Evolutionary conservation across 192 early-diverging fungal genomes (phyloP), one percentile per base, ranked within the genome.

Genomic region (Linnemannia hyalina): DNA sequence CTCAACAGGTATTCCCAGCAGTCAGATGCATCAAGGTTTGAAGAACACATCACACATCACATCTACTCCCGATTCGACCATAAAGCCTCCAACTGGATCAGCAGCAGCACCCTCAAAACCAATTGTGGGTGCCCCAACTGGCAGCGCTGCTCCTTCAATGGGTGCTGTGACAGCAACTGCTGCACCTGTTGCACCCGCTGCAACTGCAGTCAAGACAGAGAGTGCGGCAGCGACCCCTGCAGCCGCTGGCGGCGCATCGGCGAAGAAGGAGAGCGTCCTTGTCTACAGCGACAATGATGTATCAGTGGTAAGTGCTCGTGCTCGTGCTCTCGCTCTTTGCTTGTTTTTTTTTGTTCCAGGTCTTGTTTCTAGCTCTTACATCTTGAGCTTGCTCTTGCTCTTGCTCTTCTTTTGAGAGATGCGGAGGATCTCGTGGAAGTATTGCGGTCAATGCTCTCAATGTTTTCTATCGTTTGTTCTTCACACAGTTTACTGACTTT

Each of bases 261-360:
- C 23, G 73, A 86, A 86, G 72, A 86, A 86, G 46, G 89, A 90
- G 55, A 83, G 84, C 40, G 77, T 90, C 41, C 73, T 91, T 29
- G 76, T 93, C 47, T 90, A 91, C 40, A 83, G 82, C 36, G 82
- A 93, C 60, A 89, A 88, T 40, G 90, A 91, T 72, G 76, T 91
- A 4, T 93, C 92, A 69, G 86, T 90, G 85, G 92, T 93, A 90
- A 82, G 88, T 87, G 23, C 38, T 22, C 36, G 32, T 36, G 38
- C 42, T 22, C 23, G 68, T 40, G 15, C 20, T 70, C 23, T 35
- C 26, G 55, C 42, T 76, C 40, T 44, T 20, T 65, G 75, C 42
- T 23, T 57, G 6, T 57, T 57, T 6, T 18, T 26, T 57, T 26
- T 57, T 57, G n/a, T 18, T 26, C n/a, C 55, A 57, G 55, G 55